Conservation (phyloP, 2,329 filamentous ascomycete genomes). For the Ramularia endophylla region DNA sequence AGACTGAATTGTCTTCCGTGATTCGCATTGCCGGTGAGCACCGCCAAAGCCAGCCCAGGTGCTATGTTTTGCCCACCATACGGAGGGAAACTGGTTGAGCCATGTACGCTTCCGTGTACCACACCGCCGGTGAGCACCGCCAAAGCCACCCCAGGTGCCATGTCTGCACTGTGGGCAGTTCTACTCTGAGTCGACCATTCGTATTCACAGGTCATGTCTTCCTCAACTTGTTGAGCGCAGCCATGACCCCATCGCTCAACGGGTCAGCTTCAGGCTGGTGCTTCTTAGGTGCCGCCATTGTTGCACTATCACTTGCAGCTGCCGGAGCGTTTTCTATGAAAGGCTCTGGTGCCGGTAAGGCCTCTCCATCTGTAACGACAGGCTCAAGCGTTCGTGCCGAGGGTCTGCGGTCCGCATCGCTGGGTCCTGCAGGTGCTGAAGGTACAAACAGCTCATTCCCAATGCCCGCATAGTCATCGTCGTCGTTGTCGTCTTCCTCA, state of each 20-base stretch:
- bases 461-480: conserved; percentile 7
- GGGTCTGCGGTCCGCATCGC: conserved; percentile 35
- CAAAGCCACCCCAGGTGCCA: too few species aligned
- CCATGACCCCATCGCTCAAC: conserved; percentile 54
- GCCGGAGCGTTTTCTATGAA: conserved; percentile 3
- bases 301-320: not conserved
- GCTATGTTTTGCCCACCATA: too few species aligned
- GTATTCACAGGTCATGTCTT: too few species aligned
- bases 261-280: conserved; percentile 37
- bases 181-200: too few species aligned
- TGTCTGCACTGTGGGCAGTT: too few species aligned
- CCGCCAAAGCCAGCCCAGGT: too few species aligned
- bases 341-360: conserved; percentile 28
- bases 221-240: conserved; percentile 52
- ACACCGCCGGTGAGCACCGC: too few species aligned
- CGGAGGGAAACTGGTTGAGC: too few species aligned
- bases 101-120: too few species aligned
- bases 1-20: too few species aligned
- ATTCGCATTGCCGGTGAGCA: too few species aligned
- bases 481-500: conserved; percentile 11
- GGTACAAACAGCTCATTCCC: conserved; percentile 1
- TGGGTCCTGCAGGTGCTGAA: conserved; percentile 15
- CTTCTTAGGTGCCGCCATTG: conserved; percentile 23
- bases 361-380: conserved; percentile 40
- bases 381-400: conserved; percentile 29